A percentile compares a stretch with the other conserved stretches of the same genome.
Conservation (phyloP, 148 eudicot species). For the Mesembryanthemum crystallinum region DNA sequence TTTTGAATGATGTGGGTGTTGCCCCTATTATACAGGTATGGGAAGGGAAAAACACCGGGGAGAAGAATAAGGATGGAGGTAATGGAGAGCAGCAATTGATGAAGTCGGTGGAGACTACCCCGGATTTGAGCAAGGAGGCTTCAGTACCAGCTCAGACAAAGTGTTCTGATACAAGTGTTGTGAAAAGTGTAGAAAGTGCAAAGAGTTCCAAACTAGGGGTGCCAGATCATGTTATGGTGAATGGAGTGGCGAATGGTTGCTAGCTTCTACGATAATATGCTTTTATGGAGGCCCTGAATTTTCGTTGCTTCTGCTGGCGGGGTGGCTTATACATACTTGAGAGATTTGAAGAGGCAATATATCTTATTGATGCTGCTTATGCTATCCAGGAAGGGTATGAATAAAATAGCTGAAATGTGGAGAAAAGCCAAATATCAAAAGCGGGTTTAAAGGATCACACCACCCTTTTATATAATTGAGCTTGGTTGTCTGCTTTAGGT, state of each 20-base stretch:
- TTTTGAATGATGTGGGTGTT: neutral
- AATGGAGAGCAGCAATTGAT: conserved; percentile 33
- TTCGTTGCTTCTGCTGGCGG: neutral
- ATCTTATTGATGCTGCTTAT: no score
- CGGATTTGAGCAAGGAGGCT: conserved; percentile 24
- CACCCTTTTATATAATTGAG: neutral
- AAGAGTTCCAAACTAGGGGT: conserved; percentile 16
- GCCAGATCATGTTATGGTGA: conserved; percentile 24
- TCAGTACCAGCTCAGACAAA: conserved; percentile 20
- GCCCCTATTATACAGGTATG: conserved; percentile 32
- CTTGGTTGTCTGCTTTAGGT: neutral
- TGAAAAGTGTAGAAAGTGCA: neutral
- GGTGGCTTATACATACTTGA: neutral
- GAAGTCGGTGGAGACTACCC: conserved; percentile 20
- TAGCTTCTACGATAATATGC: conserved; percentile 21
- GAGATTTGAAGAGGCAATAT: neutral
- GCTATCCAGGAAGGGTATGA: neutral
- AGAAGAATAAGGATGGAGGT: conserved; percentile 38
- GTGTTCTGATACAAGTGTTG: neutral
- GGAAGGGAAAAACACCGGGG: conserved; percentile 51
- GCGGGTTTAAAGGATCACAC: neutral
- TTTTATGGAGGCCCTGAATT: conserved; percentile 4
- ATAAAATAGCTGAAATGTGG: neutral
- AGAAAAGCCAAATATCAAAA: neutral
- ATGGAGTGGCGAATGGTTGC: conserved; percentile 43